Base-by-base conservation (phyloP, 2,329 filamentous ascomycete genomes). In the Apiospora koreana region DNA sequence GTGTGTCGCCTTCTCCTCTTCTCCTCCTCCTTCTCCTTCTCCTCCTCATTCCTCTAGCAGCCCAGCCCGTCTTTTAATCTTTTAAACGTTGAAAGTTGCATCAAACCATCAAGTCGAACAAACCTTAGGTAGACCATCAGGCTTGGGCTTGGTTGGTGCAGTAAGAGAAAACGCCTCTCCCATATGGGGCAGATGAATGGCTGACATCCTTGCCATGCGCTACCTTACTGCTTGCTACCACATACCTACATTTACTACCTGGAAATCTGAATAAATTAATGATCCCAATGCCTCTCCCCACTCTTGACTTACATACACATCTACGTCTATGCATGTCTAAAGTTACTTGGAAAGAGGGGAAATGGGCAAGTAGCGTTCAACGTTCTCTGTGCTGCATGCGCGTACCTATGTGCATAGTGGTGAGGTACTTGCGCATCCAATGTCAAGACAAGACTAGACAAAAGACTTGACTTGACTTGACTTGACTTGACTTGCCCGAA, bases 281-380 rank as follows among this genome's bases (percentile, higher is more conserved):
- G n/a, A n/a, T 58, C 35, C 35, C 8, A 35, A 4, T 35, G 14
- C 41, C 12, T 41, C 12, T 16, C 41, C 16, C 54, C 50, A 58
- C 50, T 9, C 21, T 62, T 14, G 54, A 38, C 54, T 62, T 62
- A 62, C 9, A 62, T 62, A 31, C 54, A 62, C 54, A 54, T 25
- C 14, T 28, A n/a, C 41, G 41, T 58, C 28, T 21, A 58, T 58
- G 50, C 50, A 58, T 58, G 50, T 35, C 50, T 31, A 10, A 58
- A 58, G 50, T 35, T 58, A 58, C 50, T 58, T 58, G 31, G 31
- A 38, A 62, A 62, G 54, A 62, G 54, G 54, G 54, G 54, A 62
- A 62, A 62, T 62, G 21, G 54, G 8, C 18, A 38, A 38, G 18
- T 62, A 62, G 54, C 18, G 54, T 62, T 62, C 54, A 62, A 62